These are phyloP conservation scores for Globisporangium cylindrosporum DNA, from an alignment of 352 stramenopile genomes.

Conservation along the genomic window DNA sequence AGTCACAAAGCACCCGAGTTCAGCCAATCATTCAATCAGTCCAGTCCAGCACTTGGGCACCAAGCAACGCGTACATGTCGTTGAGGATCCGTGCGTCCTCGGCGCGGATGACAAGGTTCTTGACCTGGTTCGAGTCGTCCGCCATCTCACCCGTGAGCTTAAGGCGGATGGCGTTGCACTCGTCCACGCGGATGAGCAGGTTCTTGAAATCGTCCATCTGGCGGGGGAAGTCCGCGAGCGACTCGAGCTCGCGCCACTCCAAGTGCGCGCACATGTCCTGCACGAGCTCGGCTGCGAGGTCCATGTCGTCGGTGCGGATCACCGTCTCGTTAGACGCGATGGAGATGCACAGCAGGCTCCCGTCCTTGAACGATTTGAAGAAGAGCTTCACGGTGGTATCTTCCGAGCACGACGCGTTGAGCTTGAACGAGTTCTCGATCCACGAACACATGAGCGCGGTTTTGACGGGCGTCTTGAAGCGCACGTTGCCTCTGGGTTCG, in stretches of 20 bases:
- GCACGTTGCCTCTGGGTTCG: slow-evolving; percentile 49
- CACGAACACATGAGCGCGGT: slow-evolving; percentile 70
- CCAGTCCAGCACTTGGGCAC: background rate
- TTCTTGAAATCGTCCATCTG: slow-evolving; percentile 87
- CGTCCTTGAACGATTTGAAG: slow-evolving; percentile 64
- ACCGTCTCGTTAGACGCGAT: slow-evolving; percentile 54
- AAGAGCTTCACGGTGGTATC: slow-evolving; percentile 39
- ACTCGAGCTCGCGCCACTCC: slow-evolving; percentile 86
- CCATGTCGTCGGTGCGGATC: slow-evolving; percentile 83
- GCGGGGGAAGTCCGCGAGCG: slow-evolving; percentile 76
- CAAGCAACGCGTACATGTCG: slow-evolving; percentile 75
- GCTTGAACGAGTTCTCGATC: slow-evolving; percentile 63
- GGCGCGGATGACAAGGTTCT: slow-evolving; percentile 88
- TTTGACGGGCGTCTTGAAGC: slow-evolving; percentile 71
- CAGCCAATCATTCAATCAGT: slow-evolving; percentile 1
- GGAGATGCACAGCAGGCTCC: slow-evolving; percentile 42
- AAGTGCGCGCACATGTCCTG: slow-evolving; percentile 86
- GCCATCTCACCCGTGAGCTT: slow-evolving; percentile 93
- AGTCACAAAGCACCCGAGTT: background rate
- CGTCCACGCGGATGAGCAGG: slow-evolving; percentile 72
- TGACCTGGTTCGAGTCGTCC: slow-evolving; percentile 90
- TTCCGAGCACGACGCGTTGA: slow-evolving; percentile 40
- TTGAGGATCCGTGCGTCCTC: slow-evolving; percentile 92
- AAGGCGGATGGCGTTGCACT: slow-evolving; percentile 87
- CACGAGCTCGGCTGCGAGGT: slow-evolving; percentile 82